Evolutionary conservation across 768 basidiomycete genomes (phyloP).

Genomic region (Pleurotus eryngii): DNA sequence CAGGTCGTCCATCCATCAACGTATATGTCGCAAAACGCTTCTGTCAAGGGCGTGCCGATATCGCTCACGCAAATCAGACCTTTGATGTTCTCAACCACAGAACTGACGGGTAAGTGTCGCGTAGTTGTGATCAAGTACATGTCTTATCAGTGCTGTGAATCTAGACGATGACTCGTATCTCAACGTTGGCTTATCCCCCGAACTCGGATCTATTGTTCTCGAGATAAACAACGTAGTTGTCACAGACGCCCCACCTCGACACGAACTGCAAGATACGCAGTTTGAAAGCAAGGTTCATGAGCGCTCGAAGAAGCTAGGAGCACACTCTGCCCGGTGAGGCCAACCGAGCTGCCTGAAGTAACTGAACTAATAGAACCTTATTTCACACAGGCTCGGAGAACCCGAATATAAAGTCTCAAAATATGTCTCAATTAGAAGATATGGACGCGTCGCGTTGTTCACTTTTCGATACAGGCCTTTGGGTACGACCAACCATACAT

Average conservation of each 20-base stretch:
- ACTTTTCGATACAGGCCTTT: constrained; percentile 17
- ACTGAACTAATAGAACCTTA: too few relatives aligned
- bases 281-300: constrained; percentile 13
- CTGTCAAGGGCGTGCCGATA: neutral
- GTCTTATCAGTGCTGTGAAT: too few relatives aligned
- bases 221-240: neutral
- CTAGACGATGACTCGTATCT: neutral
- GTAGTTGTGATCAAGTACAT: too few relatives aligned
- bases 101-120: neutral
- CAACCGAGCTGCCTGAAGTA: neutral
- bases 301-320: constrained; percentile 14
- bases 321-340: constrained; percentile 13
- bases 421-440: neutral
- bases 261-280: too few relatives aligned
- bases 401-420: neutral
- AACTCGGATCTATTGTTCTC: neutral
- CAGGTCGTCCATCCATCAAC: neutral
- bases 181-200: neutral
- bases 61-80: neutral
- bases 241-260: too few relatives aligned
- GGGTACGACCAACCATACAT: constrained; percentile 1
- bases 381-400: constrained; percentile 9
- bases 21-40: too few relatives aligned
- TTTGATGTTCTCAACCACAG: neutral
- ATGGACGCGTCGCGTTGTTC: constrained; percentile 6